Conservation (phyloP, 257 asterid species). For the Perilla frutescens region DNA sequence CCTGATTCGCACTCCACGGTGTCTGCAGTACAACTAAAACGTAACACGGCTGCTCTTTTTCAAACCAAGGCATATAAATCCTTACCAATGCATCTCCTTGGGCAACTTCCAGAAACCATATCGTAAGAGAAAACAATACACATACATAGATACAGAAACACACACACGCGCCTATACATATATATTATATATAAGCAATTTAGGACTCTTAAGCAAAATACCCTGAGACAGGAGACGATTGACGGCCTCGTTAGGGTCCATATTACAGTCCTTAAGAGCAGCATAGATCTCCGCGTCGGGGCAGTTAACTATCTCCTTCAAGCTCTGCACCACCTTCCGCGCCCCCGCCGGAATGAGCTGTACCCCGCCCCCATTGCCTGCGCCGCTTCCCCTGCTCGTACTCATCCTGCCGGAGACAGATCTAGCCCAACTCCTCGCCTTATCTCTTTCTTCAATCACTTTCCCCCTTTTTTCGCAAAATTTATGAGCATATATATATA, state of each 20-base stretch:
- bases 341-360: conserved; percentile 69
- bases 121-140: not conserved
- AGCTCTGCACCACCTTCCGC: conserved; percentile 80
- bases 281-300: conserved; percentile 93
- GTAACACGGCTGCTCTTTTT: not conserved
- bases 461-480: conserved; percentile 9
- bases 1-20: conserved; percentile 8
- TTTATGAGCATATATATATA: not conserved
- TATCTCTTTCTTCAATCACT: conserved; percentile 33
- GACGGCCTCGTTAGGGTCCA: conserved; percentile 96
- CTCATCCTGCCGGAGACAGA: conserved; percentile 48
- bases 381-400: conserved; percentile 48
- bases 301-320: conserved; percentile 85
- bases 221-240: conserved; percentile 87
- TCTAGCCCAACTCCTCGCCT: conserved; percentile 44
- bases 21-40: conserved; percentile 11
- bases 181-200: not conserved
- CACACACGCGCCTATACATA: not conserved
- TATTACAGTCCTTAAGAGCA: conserved; percentile 86
- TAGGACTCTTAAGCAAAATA: conserved; percentile 42
- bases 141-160: not conserved
- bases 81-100: conserved; percentile 15
- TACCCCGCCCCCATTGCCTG: conserved; percentile 44
- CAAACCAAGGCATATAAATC: conserved; percentile 22
- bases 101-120: not conserved